A percentile compares a stretch with the other conserved stretches of the same genome.
These are phyloP conservation scores for Phytopythium kandeliae DNA, from an alignment of 352 stramenopile species.

Conservation along the genomic window DNA sequence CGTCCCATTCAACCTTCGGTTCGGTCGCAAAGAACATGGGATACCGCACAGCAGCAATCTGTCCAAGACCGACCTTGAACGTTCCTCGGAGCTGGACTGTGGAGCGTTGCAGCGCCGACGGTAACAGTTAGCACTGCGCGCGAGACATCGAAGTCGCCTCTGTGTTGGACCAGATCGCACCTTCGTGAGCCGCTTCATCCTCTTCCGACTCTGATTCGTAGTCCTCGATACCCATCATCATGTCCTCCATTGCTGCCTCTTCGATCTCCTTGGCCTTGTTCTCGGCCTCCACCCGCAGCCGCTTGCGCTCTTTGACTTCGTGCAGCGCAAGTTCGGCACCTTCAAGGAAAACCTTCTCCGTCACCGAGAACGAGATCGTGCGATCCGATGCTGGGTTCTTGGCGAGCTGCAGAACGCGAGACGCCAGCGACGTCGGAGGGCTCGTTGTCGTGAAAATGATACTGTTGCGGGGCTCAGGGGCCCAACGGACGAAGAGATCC, in stretches of 20 bases:
- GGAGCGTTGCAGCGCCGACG: background rate
- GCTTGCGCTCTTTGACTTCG: constrained; percentile 83
- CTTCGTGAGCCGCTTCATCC: constrained; percentile 58
- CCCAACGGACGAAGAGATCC: constrained; percentile 83
- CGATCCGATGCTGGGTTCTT: constrained; percentile 45
- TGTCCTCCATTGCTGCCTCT: constrained; percentile 87
- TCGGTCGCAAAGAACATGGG: constrained; percentile 88
- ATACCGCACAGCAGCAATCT: constrained; percentile 80
- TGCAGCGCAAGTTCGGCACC: constrained; percentile 80
- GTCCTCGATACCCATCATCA: constrained; percentile 90
- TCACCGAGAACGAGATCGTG: constrained; percentile 57
- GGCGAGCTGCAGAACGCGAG: constrained; percentile 48
- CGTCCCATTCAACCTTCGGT: constrained; percentile 85
- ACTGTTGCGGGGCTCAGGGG: constrained; percentile 66
- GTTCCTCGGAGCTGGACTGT: constrained; percentile 75
- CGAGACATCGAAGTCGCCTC: background rate
- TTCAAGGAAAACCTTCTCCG: constrained; percentile 69
- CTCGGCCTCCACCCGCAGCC: constrained; percentile 77
- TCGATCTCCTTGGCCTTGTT: constrained; percentile 87
- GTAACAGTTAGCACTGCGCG: background rate
- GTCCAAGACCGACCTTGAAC: constrained; percentile 81
- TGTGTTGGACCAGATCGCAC: constrained; percentile 12
- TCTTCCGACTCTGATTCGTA: constrained; percentile 85
- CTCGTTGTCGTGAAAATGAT: constrained; percentile 79
- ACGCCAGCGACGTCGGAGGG: constrained; percentile 61